phyloP scores from a whole-genome alignment of 2,329 filamentous ascomycete genomes.

The Xylariaceae sp. region DNA sequence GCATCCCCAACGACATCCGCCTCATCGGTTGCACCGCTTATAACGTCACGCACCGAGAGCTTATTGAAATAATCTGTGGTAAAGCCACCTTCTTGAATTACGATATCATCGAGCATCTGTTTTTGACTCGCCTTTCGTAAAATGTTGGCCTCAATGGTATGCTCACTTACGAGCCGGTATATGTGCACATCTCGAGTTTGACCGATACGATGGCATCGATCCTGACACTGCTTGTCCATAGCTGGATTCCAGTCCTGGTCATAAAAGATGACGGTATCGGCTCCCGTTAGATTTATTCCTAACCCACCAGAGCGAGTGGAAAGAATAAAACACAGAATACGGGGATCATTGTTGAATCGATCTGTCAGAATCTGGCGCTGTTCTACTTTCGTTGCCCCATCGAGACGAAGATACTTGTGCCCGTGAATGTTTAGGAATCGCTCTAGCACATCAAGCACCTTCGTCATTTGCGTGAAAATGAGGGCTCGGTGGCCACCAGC shows the following conservation, averaged over 20 bases:
- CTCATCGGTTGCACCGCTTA: slow-evolving; percentile 56
- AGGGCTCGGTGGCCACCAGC: slow-evolving; percentile 86
- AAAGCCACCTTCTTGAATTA: slow-evolving; percentile 97
- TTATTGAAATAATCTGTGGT: slow-evolving; percentile 95
- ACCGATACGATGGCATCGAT: slow-evolving; percentile 93
- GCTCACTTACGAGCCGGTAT: slow-evolving; percentile 86
- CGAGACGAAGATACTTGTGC: slow-evolving; percentile 91
- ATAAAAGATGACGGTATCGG: slow-evolving; percentile 98
- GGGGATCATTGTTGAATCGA: slow-evolving; percentile 90
- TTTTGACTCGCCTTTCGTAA: slow-evolving; percentile 95
- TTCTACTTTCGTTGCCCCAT: slow-evolving; percentile 95
- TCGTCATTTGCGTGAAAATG: slow-evolving; percentile 99
- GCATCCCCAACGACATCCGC: slow-evolving; percentile 54
- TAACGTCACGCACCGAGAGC: slow-evolving; percentile 63
- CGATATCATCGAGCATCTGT: slow-evolving; percentile 93
- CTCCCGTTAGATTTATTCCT: slow-evolving; percentile 93
- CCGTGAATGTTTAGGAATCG: slow-evolving; percentile 97
- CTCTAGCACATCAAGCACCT: slow-evolving; percentile 94
- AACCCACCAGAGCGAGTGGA: slow-evolving; percentile 91
- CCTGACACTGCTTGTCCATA: slow-evolving; percentile 99
- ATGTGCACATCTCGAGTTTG: slow-evolving; percentile 98
- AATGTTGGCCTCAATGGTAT: slow-evolving; percentile 98
- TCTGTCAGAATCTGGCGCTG: slow-evolving; percentile 93
- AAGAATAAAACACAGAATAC: slow-evolving; percentile 91
- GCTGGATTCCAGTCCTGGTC: slow-evolving; percentile 99